Percentiles rank a stretch among this genome's conserved stretches.
These are phyloP conservation scores for Pichia sp. DNA, from an alignment of 1,139 yeast species.

Conservation along the genomic window DNA sequence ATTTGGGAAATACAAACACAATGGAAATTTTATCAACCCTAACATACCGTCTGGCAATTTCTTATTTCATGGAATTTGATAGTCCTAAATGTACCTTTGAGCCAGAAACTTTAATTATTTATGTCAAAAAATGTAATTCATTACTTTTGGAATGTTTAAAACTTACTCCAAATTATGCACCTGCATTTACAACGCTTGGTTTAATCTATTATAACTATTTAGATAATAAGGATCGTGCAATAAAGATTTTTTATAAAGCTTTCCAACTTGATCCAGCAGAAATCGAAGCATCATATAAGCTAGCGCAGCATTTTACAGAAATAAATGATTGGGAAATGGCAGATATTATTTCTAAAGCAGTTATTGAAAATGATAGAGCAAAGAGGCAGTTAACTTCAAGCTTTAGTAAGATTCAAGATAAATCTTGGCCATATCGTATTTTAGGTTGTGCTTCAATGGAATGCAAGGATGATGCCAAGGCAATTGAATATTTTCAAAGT, in stretches of 20 bases:
- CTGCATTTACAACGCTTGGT: conserved; percentile 79
- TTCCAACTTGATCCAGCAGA: conserved; percentile 82
- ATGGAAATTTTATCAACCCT: conserved; percentile 12
- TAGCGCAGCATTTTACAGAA: conserved; percentile 62
- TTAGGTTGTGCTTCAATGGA: conserved; percentile 76
- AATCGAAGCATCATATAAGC: conserved; percentile 61
- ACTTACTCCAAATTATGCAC: conserved; percentile 57
- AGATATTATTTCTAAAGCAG: conserved; percentile 59
- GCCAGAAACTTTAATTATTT: not conserved
- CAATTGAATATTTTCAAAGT: conserved; percentile 84
- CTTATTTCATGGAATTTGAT: conserved; percentile 15
- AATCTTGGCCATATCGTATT: conserved; percentile 79
- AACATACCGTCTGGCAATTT: conserved; percentile 14
- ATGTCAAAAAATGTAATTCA: conserved; percentile 41
- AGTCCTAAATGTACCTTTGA: not conserved
- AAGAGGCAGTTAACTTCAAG: conserved; percentile 39
- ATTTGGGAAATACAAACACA: not conserved
- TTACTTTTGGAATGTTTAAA: conserved; percentile 54
- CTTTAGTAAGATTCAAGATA: conserved; percentile 3
- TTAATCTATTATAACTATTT: conserved; percentile 52
- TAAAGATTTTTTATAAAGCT: conserved; percentile 83
- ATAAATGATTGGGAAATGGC: conserved; percentile 81
- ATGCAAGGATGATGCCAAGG: conserved; percentile 64
- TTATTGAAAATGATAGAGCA: conserved; percentile 58
- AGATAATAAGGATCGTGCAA: conserved; percentile 61